A percentile compares a stretch with the other conserved stretches of the same genome.
These are phyloP conservation scores for Boletus tomentosulus DNA, from an alignment of 768 basidiomycete genomes.

Conservation along the genomic window DNA sequence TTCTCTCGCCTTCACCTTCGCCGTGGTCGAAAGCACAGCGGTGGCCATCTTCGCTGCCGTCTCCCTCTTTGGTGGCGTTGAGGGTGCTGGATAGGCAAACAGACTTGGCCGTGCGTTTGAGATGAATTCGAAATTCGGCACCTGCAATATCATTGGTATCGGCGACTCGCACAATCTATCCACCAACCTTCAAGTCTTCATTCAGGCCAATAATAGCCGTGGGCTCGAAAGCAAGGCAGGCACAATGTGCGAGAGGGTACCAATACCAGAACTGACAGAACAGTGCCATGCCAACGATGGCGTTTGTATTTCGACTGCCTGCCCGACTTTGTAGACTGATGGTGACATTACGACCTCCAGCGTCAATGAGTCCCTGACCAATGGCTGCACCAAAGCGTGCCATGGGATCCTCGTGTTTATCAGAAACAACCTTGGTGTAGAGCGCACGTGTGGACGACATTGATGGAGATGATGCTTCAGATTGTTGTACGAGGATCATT, in stretches of 20 bases:
- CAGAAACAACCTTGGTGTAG: slow-evolving; percentile 83
- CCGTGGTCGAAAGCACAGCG: slow-evolving; percentile 95
- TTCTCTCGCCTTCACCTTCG: slow-evolving; percentile 93
- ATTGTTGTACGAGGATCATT: slow-evolving; percentile 96
- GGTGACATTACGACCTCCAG: slow-evolving; percentile 94
- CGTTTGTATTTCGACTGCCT: slow-evolving; percentile 87
- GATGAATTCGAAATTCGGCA: slow-evolving; percentile 89
- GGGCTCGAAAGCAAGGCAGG: slow-evolving; percentile 89
- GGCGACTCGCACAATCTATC: background rate
- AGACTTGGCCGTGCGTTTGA: slow-evolving; percentile 88
- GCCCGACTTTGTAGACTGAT: slow-evolving; percentile 91
- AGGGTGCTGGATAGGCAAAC: slow-evolving; percentile 86
- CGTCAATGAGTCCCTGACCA: slow-evolving; percentile 96
- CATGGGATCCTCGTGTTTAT: slow-evolving; percentile 99
- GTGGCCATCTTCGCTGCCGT: slow-evolving; percentile 87
- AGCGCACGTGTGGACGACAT: slow-evolving; percentile 76
- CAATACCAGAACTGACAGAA: slow-evolving; percentile 99
- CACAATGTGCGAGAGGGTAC: slow-evolving; percentile 95
- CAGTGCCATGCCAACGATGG: slow-evolving; percentile 96
- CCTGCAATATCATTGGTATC: slow-evolving; percentile 40
- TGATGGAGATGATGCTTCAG: slow-evolving; percentile 84
- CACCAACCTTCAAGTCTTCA: slow-evolving; percentile 71
- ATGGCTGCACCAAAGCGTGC: slow-evolving; percentile 96
- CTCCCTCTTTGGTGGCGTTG: slow-evolving; percentile 91
- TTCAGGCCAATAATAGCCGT: slow-evolving; percentile 93